phyloP scores from a whole-genome alignment of 1,139 yeast species.

The Suhomyces taliae region DNA sequence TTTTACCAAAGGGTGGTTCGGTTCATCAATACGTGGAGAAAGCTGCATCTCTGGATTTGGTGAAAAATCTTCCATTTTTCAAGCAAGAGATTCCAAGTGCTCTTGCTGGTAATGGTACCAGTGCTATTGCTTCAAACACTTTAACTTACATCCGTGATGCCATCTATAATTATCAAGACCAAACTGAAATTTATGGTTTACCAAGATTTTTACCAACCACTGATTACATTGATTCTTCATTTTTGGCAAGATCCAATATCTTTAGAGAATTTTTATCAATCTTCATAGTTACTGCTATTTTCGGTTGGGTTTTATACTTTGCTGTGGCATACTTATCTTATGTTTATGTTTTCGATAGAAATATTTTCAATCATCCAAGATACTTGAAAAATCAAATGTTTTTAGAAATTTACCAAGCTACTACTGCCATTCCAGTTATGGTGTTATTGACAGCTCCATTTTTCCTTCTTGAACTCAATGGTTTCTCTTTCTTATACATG shows the following conservation, averaged over 20 bases:
- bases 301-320: constrained; percentile 82
- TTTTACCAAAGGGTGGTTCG: constrained; percentile 36
- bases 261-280: constrained; percentile 71
- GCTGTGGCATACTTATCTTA: constrained; percentile 76
- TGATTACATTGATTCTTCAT: constrained; percentile 57
- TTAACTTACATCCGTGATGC: constrained; percentile 18
- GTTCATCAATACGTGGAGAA: constrained; percentile 18
- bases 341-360: constrained; percentile 75
- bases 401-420: constrained; percentile 77
- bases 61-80: constrained; percentile 3
- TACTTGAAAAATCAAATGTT: constrained; percentile 90
- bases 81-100: neutral
- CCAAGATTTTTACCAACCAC: constrained; percentile 45
- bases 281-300: constrained; percentile 69
- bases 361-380: constrained; percentile 92
- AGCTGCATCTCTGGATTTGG: constrained; percentile 10
- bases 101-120: constrained; percentile 7
- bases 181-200: constrained; percentile 41
- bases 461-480: constrained; percentile 80
- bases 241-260: constrained; percentile 68
- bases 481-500: constrained; percentile 77
- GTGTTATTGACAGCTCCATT: constrained; percentile 85
- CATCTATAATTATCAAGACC: constrained; percentile 29
- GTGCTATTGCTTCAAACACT: constrained; percentile 19
- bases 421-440: constrained; percentile 84